A percentile compares a stretch with the other conserved stretches of the same genome.
These are phyloP conservation scores for Rostrohypoxylon terebratum DNA, from an alignment of 495 filamentous ascomycete species.

Conservation along the genomic window DNA sequence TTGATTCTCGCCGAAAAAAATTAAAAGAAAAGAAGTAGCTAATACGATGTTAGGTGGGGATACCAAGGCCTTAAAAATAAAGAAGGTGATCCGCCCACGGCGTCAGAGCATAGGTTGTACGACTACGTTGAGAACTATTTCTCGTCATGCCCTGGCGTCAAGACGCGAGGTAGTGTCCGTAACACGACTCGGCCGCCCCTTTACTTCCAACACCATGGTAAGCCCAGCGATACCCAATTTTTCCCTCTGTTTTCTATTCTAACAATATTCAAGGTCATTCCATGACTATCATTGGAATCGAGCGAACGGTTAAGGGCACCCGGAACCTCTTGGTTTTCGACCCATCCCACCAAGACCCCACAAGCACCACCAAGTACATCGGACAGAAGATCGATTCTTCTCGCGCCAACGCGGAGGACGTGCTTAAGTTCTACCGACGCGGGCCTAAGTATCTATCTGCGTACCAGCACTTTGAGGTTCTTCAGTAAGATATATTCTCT, in stretches of 20 bases:
- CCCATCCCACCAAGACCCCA: constrained; percentile 81
- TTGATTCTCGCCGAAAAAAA: background rate
- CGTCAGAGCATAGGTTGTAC: constrained; percentile 63
- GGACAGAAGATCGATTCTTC: constrained; percentile 43
- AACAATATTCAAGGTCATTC: constrained; percentile 74
- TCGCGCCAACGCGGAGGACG: constrained; percentile 60
- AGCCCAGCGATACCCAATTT: constrained; percentile 7
- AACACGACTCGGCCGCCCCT: constrained; percentile 80
- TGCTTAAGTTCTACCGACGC: constrained; percentile 78
- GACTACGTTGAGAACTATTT: constrained; percentile 82
- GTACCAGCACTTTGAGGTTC: constrained; percentile 80
- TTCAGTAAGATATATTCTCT: constrained; percentile 64
- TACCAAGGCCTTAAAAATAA: constrained; percentile 53
- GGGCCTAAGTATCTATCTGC: constrained; percentile 73
- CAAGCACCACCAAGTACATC: constrained; percentile 68
- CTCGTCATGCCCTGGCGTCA: constrained; percentile 55
- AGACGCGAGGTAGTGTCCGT: constrained; percentile 65
- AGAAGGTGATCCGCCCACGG: constrained; percentile 36
- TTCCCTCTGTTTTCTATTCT: background rate
- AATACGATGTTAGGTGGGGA: constrained; percentile 47
- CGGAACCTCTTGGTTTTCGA: constrained; percentile 88
- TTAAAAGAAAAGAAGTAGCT: no score
- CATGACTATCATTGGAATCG: constrained; percentile 90
- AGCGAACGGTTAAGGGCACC: constrained; percentile 71
- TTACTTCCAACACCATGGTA: constrained; percentile 89